These are phyloP conservation scores for Arthrinium puccinioides DNA, from an alignment of 2,329 filamentous ascomycete genomes.

Conservation along the genomic window DNA sequence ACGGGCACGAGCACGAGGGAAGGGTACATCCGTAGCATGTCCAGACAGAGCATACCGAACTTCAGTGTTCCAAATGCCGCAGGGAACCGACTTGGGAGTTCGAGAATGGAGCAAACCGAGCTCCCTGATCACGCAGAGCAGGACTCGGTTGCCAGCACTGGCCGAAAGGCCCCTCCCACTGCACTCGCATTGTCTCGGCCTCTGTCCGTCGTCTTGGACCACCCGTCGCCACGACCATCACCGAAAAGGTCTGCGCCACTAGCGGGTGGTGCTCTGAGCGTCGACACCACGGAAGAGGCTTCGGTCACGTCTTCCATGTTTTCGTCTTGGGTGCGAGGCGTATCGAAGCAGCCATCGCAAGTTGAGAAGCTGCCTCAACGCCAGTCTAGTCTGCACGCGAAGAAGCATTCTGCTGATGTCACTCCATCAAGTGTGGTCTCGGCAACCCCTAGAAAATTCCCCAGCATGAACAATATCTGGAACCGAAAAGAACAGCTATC, in stretches of 20 bases:
- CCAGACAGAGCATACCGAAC: constrained; percentile 33
- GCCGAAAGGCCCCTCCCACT: constrained; percentile 35
- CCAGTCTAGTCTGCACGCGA: constrained; percentile 2
- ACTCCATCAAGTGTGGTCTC: too few species aligned
- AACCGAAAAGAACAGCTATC: background rate
- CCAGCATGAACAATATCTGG: constrained; percentile 4
- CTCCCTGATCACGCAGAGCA: too few species aligned
- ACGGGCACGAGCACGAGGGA: too few species aligned
- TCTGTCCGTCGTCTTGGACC: constrained; percentile 47
- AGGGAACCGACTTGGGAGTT: too few species aligned
- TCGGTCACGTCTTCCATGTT: constrained; percentile 3
- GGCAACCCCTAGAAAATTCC: constrained; percentile 4
- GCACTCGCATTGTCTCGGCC: constrained; percentile 41
- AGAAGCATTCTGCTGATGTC: too few species aligned
- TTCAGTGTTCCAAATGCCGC: constrained; percentile 45
- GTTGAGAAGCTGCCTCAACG: constrained; percentile 1
- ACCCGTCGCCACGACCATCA: constrained; percentile 34
- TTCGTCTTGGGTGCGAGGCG: constrained; percentile 3
- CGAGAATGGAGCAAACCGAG: constrained; percentile 15
- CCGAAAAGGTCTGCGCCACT: constrained; percentile 13
- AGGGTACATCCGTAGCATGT: too few species aligned
- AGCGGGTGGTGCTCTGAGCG: constrained; percentile 6
- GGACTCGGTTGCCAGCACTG: constrained; percentile 16
- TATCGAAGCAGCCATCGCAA: background rate
- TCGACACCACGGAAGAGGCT: background rate